A percentile compares a stretch with the other conserved stretches of the same genome.
Evolutionary conservation across 495 filamentous ascomycete species (phyloP).

Genomic region (Polyplosphaeria fusca): DNA sequence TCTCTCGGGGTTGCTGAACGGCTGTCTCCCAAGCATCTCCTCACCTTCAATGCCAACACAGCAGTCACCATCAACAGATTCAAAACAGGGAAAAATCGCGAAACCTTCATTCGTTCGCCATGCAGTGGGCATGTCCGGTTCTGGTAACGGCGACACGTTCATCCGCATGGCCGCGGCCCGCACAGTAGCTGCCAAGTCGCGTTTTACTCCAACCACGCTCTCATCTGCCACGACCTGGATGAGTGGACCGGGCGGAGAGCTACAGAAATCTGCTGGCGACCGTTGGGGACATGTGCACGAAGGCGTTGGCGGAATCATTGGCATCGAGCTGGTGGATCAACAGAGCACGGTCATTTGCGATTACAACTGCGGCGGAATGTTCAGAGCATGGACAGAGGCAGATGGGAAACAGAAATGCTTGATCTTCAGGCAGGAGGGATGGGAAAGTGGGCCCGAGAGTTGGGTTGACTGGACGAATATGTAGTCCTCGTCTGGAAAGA

Average conservation of each 20-base stretch:
- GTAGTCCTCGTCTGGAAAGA: too few species aligned
- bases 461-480: constrained; percentile 5
- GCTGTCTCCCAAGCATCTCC: constrained; percentile 19
- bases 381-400: constrained; percentile 71
- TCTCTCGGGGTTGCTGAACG: constrained; percentile 6
- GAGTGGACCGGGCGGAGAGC: constrained; percentile 67
- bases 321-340: constrained; percentile 62
- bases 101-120: constrained; percentile 11
- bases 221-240: constrained; percentile 57
- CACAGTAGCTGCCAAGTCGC: constrained; percentile 68
- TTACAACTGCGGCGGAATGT: constrained; percentile 90
- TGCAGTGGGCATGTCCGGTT: constrained; percentile 71
- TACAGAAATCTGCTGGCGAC: constrained; percentile 70
- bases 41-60: constrained; percentile 15
- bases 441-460: constrained; percentile 17
- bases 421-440: constrained; percentile 32
- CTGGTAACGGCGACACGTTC: constrained; percentile 89
- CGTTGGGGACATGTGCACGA: constrained; percentile 76
- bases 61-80: not conserved
- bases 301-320: constrained; percentile 84
- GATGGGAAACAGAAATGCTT: constrained; percentile 53
- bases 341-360: constrained; percentile 61
- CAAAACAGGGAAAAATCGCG: not conserved
- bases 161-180: constrained; percentile 68
- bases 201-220: constrained; percentile 54